Evolutionary conservation across 164 flowering plant species (phyloP), one percentile per base, ranked within the genome.

Genomic region (Annona cherimola): DNA sequence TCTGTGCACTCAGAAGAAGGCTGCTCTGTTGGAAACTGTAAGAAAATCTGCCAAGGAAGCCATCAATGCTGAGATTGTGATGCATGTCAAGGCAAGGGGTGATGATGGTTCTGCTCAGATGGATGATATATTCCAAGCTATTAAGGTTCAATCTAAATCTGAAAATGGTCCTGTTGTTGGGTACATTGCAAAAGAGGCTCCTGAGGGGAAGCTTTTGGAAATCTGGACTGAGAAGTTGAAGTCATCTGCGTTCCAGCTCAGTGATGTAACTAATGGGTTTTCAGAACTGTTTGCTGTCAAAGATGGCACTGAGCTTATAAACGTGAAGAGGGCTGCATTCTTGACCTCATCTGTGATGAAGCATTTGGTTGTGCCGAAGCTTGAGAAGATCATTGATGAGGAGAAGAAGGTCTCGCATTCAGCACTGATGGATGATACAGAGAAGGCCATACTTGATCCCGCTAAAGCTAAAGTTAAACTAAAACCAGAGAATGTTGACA

Each of bases 401-500:
- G 94, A 89, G 80, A 88, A 88, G 77, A 88, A 85, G 68, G 83
- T 89, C 0, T 62, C 90, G 6, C 98, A 91, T 79, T 86, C 93
- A 57, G 73, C 86, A 2, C 76, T 93, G 68, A 90, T 86, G 94
- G 89, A 88, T 70, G 91, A 86, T 19, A 84, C 93, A 0, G 93
- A 90, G 81, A 88, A 89, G 77, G 85, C 78, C 39, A 86, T 93
- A 67, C 67, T 84, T 4, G 90, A 90, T 35, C 98, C 90, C 3
- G 71, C 85, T 4, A 87, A 44, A 74, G 77, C 81, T 46, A 87
- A 84, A 77, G 88, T 83, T 45, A 89, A 89, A 78, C 76, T 93
- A 74, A 91, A 83, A 81, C 87, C 90, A 2, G 90, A 88, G n/a
- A 91, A 89, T 78, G 85, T 89, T 67, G 96, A 89, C 76, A 93